Conservation (phyloP, 2,329 filamentous ascomycete species). For the Thielaviopsis euricoi region DNA sequence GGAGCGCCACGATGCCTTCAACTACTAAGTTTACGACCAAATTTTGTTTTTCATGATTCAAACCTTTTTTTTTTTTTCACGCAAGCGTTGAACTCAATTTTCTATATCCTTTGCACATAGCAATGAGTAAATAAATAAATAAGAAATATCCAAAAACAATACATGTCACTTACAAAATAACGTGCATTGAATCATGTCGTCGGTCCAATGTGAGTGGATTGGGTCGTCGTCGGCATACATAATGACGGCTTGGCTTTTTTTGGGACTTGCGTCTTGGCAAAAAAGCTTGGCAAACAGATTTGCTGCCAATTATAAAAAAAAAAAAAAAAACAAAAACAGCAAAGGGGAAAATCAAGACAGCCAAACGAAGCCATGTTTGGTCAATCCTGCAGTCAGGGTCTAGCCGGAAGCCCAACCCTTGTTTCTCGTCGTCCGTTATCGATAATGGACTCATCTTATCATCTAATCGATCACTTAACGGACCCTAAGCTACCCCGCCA, state of each 20-base stretch:
- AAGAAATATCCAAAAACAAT: not conserved
- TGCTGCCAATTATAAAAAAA: too few species aligned
- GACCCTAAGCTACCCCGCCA: too few species aligned
- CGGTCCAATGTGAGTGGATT: not conserved
- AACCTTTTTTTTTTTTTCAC: not conserved
- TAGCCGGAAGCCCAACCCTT: too few species aligned
- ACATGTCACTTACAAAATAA: too few species aligned
- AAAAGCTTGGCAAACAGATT: not conserved
- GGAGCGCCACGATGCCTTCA: slow-evolving; percentile 7
- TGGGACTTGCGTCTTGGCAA: not conserved
- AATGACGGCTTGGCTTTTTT: not conserved
- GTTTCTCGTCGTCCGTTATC: too few species aligned
- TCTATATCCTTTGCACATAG: too few species aligned
- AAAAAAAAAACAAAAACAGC: too few species aligned
- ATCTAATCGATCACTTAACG: too few species aligned
- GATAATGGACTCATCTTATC: too few species aligned
- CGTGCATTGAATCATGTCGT: not conserved
- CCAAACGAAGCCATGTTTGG: too few species aligned
- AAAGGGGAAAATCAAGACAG: too few species aligned
- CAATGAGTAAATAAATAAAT: not conserved
- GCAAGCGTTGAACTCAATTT: not conserved
- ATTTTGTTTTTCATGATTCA: not conserved
- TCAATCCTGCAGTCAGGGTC: too few species aligned
- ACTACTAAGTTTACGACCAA: slow-evolving; percentile 7
- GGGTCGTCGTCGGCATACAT: not conserved